Conservation (phyloP, 2,329 filamentous ascomycete species). For the Colletotrichum abscissum region DNA sequence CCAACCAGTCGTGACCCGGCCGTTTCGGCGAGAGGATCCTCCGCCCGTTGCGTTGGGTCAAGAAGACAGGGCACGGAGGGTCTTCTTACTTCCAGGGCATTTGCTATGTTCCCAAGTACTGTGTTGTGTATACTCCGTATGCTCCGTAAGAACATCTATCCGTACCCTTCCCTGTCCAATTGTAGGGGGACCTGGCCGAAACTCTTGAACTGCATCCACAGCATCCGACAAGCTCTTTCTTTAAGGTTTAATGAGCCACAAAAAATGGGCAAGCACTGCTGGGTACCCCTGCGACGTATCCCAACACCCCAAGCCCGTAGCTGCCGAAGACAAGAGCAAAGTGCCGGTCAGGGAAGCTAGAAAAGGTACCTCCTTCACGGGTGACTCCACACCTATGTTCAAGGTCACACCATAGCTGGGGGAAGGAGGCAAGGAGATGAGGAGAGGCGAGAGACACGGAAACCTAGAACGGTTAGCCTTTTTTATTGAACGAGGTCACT, state of each 20-base stretch:
- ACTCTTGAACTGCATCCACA: neutral
- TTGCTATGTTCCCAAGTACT: too few species aligned
- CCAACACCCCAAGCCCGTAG: constrained; percentile 13
- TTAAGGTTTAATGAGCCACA: constrained; percentile 35
- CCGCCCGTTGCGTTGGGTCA: neutral
- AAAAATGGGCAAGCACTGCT: neutral
- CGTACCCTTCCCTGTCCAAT: neutral
- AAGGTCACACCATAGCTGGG: constrained; percentile 10
- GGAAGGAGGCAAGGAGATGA: neutral
- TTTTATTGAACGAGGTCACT: neutral
- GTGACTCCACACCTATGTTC: neutral
- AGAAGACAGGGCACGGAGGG: neutral
- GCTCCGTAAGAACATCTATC: too few species aligned
- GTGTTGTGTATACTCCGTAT: too few species aligned
- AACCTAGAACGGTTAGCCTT: neutral
- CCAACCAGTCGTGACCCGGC: neutral
- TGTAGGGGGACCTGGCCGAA: neutral
- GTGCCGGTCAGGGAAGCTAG: neutral
- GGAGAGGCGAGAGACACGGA: neutral
- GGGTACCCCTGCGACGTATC: neutral
- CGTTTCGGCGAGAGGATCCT: neutral
- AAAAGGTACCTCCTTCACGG: neutral
- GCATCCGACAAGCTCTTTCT: neutral
- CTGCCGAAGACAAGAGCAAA: constrained; percentile 18
- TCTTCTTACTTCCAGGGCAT: neutral